These are phyloP conservation scores for Hypoxylon trugodes DNA, from an alignment of 495 filamentous ascomycete species.

Conservation along the genomic window DNA sequence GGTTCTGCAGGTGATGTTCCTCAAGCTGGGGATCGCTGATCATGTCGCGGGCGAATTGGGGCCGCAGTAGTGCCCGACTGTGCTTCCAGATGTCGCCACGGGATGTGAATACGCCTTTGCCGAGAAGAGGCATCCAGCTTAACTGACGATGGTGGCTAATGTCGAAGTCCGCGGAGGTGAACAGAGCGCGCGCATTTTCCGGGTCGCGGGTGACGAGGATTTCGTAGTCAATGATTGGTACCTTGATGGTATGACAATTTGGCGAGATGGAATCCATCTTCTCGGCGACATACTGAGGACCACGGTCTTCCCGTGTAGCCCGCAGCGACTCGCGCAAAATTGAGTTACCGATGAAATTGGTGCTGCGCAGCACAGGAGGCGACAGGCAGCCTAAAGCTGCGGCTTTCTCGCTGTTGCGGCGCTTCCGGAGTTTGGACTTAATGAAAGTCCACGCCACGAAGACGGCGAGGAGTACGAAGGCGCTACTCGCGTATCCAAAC, in stretches of 20 bases:
- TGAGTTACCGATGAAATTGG: conserved; percentile 44
- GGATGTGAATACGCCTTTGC: conserved; percentile 74
- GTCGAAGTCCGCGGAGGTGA: conserved; percentile 68
- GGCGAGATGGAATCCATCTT: conserved; percentile 39
- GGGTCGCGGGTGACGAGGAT: conserved; percentile 65
- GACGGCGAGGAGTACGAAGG: conserved; percentile 11
- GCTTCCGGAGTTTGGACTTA: conserved; percentile 39
- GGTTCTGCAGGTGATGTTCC: conserved; percentile 66
- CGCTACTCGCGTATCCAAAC: conserved; percentile 17
- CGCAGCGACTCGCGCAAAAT: conserved; percentile 41
- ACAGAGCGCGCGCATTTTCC: conserved; percentile 68
- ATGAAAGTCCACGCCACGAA: conserved; percentile 16
- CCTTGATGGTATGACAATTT: conserved; percentile 34
- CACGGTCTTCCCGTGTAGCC: conserved; percentile 44
- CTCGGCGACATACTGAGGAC: conserved; percentile 40
- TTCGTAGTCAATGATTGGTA: conserved; percentile 46
- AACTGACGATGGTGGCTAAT: conserved; percentile 59
- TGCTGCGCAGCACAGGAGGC: conserved; percentile 43
- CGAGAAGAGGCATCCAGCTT: conserved; percentile 65
- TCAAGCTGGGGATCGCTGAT: conserved; percentile 67
- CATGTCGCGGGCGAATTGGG: conserved; percentile 68
- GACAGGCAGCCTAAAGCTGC: conserved; percentile 39
- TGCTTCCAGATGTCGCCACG: conserved; percentile 73
- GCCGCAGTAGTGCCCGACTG: conserved; percentile 68
- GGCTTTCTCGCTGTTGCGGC: conserved; percentile 39